Conservation (phyloP, 106 monocot genomes). For the Apostasia shenzhenica region DNA sequence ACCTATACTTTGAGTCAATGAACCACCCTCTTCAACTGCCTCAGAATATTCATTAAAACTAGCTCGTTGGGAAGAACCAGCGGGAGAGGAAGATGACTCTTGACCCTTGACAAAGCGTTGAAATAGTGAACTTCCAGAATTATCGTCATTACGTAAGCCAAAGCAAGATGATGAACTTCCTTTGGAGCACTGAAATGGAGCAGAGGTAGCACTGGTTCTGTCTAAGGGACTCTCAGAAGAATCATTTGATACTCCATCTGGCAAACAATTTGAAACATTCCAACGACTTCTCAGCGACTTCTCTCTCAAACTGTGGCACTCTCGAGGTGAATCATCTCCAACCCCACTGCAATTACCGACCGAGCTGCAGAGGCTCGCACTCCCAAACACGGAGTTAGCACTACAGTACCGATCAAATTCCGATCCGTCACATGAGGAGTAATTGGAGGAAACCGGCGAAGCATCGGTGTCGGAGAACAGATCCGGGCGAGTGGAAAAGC, state of each 20-base stretch:
- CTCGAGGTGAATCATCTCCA: conserved; percentile 7
- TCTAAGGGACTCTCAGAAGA: conserved; percentile 2
- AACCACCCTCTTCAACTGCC: neutral
- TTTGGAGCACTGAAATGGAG: neutral
- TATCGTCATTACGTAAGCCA: neutral
- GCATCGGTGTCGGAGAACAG: conserved; percentile 17
- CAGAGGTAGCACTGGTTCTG: neutral
- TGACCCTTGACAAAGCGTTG: neutral
- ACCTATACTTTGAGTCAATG: neutral
- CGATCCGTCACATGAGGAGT: conserved; percentile 61
- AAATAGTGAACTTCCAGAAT: conserved; percentile 2
- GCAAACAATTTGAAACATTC: conserved; percentile 4
- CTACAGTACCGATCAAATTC: conserved; percentile 78
- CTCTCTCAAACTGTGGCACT: neutral
- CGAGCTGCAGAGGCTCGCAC: conserved; percentile 62
- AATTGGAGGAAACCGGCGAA: conserved; percentile 15
- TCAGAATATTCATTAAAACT: neutral
- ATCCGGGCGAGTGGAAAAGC: neutral
- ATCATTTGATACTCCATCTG: conserved; percentile 8
- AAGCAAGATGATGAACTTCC: neutral
- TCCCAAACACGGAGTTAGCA: conserved; percentile 69
- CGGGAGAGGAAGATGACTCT: neutral
- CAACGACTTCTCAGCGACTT: conserved; percentile 11
- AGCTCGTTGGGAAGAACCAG: neutral
- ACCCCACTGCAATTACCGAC: conserved; percentile 25